These are phyloP conservation scores for Dothideomycetes sp. DNA, from an alignment of 2,329 filamentous ascomycete species.

Conservation along the genomic window DNA sequence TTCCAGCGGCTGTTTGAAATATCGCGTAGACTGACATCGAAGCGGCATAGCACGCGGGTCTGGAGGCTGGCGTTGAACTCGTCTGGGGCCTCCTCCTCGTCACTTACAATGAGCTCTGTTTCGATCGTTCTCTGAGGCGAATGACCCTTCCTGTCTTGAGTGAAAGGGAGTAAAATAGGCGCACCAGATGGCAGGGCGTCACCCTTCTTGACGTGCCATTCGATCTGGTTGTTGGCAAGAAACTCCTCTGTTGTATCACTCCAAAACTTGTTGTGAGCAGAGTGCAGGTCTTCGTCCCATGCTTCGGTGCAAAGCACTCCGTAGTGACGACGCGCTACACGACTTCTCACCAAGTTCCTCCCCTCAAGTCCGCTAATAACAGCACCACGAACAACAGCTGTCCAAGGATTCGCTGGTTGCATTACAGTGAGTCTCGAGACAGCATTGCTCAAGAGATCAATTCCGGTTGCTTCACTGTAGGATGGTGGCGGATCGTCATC, in stretches of 20 bases:
- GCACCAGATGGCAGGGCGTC: background rate
- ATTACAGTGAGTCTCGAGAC: conserved; percentile 53
- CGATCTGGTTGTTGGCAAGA: conserved; percentile 77
- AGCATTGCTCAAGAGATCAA: too few relatives aligned
- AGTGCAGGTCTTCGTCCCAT: conserved; percentile 66
- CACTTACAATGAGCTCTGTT: background rate
- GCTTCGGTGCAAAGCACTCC: background rate
- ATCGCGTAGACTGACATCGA: conserved; percentile 67
- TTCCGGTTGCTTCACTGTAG: background rate
- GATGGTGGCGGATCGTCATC: conserved; percentile 33
- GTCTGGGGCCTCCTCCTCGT: background rate
- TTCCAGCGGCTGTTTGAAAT: conserved; percentile 66
- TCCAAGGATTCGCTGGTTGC: conserved; percentile 65
- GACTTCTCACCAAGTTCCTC: conserved; percentile 27
- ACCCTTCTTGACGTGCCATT: conserved; percentile 58
- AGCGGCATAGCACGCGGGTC: conserved; percentile 54
- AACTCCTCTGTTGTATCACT: conserved; percentile 68
- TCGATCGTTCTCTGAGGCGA: too few relatives aligned
- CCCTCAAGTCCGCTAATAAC: conserved; percentile 66
- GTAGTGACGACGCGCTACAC: conserved; percentile 8
- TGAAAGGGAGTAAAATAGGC: background rate
- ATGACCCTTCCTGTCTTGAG: background rate
- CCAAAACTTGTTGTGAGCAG: conserved; percentile 65
- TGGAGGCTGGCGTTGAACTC: conserved; percentile 27
- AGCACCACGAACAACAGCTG: conserved; percentile 65